Evolutionary conservation across 768 basidiomycete species (phyloP).

Genomic region (Mycena epipterygia): DNA sequence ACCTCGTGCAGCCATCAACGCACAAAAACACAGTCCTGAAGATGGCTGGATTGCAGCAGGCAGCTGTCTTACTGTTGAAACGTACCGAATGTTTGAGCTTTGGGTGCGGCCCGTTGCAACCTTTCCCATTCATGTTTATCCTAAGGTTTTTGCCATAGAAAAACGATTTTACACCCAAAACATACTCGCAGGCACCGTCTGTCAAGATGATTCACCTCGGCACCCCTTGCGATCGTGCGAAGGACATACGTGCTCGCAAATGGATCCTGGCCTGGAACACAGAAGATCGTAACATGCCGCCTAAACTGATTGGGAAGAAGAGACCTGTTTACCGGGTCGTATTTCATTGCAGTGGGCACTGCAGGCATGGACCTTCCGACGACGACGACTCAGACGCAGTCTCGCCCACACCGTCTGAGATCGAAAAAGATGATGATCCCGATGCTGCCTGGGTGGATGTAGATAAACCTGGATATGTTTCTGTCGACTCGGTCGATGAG

Average conservation of each 20-base stretch:
- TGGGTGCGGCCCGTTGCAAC: not conserved
- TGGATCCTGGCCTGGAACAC: slow-evolving; percentile 11
- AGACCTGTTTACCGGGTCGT: not conserved
- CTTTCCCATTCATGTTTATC: not conserved
- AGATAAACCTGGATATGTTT: no score
- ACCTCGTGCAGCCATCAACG: not conserved
- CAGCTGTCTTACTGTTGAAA: not conserved
- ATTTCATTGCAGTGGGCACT: slow-evolving; percentile 5
- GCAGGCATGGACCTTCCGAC: not conserved
- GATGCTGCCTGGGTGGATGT: not conserved
- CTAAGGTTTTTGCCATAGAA: not conserved
- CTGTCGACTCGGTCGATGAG: no score
- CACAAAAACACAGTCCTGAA: not conserved
- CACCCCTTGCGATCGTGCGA: slow-evolving; percentile 8
- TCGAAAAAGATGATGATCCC: not conserved
- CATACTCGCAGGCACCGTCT: not conserved
- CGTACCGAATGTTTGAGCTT: not conserved
- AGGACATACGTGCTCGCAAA: slow-evolving; percentile 5
- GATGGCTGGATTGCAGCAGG: not conserved
- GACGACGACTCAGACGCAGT: not conserved
- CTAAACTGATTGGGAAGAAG: not conserved
- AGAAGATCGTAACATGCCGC: not conserved
- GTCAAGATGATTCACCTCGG: not conserved
- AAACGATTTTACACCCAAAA: slow-evolving; percentile 8
- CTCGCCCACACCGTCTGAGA: no score